Evolutionary conservation across 352 stramenopile genomes (phyloP).

Genomic region (Pythium dissimile): DNA sequence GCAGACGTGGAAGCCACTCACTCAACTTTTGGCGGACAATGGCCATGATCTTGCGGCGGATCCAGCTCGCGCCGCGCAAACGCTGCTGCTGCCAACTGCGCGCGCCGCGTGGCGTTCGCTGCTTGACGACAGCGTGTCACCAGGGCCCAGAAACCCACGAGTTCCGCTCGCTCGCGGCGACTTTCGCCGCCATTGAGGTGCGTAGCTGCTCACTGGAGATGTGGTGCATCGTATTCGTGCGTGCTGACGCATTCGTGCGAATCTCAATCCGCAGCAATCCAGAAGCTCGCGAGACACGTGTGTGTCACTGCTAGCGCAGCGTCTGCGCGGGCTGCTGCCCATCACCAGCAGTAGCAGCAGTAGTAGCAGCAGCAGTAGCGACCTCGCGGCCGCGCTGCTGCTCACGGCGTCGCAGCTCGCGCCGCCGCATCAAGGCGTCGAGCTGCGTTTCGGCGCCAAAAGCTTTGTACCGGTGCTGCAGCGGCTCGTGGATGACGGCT

Average conservation of each 20-base stretch:
- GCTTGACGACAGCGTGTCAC: not conserved
- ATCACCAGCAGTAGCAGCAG: not conserved
- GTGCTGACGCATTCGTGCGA: not conserved
- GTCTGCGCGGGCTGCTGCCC: constrained; percentile 40
- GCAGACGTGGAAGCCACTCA: no score
- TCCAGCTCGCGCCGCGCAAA: not conserved
- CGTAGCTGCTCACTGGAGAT: not conserved
- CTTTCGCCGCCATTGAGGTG: constrained; percentile 56
- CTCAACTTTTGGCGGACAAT: no score
- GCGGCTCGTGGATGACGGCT: constrained; percentile 26
- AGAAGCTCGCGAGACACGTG: constrained; percentile 56
- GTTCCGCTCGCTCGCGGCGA: constrained; percentile 43
- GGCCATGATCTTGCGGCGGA: not conserved
- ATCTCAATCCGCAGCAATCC: constrained; percentile 25
- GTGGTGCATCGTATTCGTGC: not conserved
- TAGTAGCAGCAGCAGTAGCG: not conserved
- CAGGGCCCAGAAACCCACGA: not conserved
- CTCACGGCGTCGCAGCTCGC: constrained; percentile 71
- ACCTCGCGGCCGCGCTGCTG: constrained; percentile 57
- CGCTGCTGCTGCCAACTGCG: not conserved
- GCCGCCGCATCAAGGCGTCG: constrained; percentile 61
- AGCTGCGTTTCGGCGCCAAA: constrained; percentile 69
- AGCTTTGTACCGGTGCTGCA: constrained; percentile 57
- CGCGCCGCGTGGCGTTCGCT: not conserved
- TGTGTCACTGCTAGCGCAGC: constrained; percentile 39